Percentiles rank a stretch among this genome's conserved stretches.
Conservation (phyloP, 2,329 filamentous ascomycete species). For the Aureobasidium leucospermi region DNA sequence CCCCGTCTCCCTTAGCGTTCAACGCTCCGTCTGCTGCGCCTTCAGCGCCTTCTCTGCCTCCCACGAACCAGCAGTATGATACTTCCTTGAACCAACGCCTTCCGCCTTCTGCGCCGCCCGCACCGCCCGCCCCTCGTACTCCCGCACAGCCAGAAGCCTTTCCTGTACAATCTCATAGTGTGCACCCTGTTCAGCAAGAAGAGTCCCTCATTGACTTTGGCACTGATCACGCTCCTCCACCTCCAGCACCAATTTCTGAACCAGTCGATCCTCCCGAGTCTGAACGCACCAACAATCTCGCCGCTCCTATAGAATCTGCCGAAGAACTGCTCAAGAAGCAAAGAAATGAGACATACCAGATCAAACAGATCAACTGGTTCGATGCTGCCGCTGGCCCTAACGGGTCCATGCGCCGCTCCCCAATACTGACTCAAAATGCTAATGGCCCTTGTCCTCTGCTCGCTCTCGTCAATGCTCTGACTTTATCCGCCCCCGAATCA, state of each 20-base stretch:
- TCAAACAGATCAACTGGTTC: conserved; percentile 84
- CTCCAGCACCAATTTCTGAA: conserved; percentile 21
- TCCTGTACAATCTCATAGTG: conserved; percentile 24
- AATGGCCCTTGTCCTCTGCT: conserved; percentile 93
- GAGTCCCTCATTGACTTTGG: conserved; percentile 26
- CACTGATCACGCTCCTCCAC: conserved; percentile 22
- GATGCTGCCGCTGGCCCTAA: conserved; percentile 51
- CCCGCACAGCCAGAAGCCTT: conserved; percentile 9
- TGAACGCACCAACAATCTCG: background rate
- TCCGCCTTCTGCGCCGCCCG: background rate
- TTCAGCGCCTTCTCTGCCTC: conserved; percentile 8
- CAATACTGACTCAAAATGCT: conserved; percentile 83
- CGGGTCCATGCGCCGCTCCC: conserved; percentile 65
- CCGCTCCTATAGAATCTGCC: conserved; percentile 21
- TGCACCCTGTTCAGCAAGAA: conserved; percentile 21
- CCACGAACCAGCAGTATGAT: background rate
- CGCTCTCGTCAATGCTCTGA: conserved; percentile 85
- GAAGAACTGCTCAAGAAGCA: conserved; percentile 36
- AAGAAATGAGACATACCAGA: conserved; percentile 74
- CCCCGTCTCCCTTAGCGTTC: background rate
- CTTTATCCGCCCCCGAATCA: conserved; percentile 67
- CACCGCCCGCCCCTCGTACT: background rate
- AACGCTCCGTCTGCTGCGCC: conserved; percentile 1
- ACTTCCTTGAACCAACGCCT: background rate
- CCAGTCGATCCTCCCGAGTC: background rate